These are phyloP conservation scores for Arthrinium puccinioides DNA, from an alignment of 2,329 filamentous ascomycete species.

Conservation along the genomic window DNA sequence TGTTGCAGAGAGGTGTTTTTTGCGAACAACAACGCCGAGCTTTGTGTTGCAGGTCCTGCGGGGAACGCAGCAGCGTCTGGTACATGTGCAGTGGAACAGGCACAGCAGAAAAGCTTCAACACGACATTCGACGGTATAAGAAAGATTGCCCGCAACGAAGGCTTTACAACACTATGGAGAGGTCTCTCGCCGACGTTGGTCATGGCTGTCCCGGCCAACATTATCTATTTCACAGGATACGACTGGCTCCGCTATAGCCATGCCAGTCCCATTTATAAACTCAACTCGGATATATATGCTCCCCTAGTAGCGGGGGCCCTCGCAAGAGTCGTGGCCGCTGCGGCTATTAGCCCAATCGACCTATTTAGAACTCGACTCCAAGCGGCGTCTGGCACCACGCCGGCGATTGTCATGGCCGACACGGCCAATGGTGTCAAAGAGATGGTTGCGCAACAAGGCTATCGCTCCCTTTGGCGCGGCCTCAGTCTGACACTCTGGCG, in stretches of 20 bases:
- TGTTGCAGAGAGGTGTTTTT: slow-evolving; percentile 98
- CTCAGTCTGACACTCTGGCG: slow-evolving; percentile 89
- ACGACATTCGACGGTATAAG: slow-evolving; percentile 86
- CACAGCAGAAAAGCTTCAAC: slow-evolving; percentile 74
- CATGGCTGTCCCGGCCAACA: slow-evolving; percentile 92
- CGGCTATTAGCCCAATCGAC: slow-evolving; percentile 83
- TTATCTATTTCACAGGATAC: slow-evolving; percentile 98
- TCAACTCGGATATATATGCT: slow-evolving; percentile 62
- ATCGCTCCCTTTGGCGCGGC: slow-evolving; percentile 81
- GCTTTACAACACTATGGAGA: slow-evolving; percentile 78
- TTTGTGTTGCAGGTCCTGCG: slow-evolving; percentile 65
- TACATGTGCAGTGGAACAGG: slow-evolving; percentile 83
- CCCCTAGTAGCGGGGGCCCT: slow-evolving; percentile 73
- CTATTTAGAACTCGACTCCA: slow-evolving; percentile 92
- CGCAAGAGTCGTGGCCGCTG: slow-evolving; percentile 73
- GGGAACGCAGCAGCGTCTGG: slow-evolving; percentile 37
- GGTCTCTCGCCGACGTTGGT: slow-evolving; percentile 88
- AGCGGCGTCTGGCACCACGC: slow-evolving; percentile 54
- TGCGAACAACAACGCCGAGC: slow-evolving; percentile 75
- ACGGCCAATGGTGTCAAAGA: slow-evolving; percentile 69
- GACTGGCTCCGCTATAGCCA: slow-evolving; percentile 80
- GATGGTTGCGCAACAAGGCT: slow-evolving; percentile 73
- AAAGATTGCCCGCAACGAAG: slow-evolving; percentile 94
- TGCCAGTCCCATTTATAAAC: slow-evolving; percentile 61
- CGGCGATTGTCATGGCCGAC: slow-evolving; percentile 66